phyloP scores from a whole-genome alignment of 176 grass and related monocot genomes.

The Zoysia japonica region DNA sequence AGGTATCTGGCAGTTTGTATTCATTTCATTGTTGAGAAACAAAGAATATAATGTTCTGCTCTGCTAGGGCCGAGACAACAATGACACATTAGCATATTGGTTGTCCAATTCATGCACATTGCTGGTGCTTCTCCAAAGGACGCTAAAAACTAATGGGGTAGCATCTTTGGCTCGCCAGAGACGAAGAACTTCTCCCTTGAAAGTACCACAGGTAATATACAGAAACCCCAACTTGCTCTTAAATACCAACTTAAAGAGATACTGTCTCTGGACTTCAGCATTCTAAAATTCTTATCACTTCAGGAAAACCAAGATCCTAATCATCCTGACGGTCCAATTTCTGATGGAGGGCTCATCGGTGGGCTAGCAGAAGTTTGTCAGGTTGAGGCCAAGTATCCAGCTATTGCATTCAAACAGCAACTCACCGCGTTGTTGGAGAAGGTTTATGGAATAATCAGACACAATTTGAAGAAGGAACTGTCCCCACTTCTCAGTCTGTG shows the following conservation, averaged over 20 bases:
- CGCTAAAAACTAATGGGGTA: constrained; percentile 54
- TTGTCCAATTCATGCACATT: constrained; percentile 69
- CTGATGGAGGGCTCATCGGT: constrained; percentile 45
- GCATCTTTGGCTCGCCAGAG: constrained; percentile 53
- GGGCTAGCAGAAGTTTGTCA: constrained; percentile 48
- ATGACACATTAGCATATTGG: constrained; percentile 64
- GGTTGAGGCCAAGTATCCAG: constrained; percentile 78
- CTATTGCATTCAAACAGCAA: constrained; percentile 71
- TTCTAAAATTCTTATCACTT: constrained; percentile 13
- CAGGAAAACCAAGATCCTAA: constrained; percentile 46
- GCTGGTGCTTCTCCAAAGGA: constrained; percentile 58
- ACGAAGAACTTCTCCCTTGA: constrained; percentile 47
- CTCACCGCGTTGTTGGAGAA: constrained; percentile 73
- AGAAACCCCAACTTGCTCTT: background rate
- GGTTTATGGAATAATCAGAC: constrained; percentile 68
- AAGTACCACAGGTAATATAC: constrained; percentile 39
- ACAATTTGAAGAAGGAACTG: constrained; percentile 73
- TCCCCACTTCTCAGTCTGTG: constrained; percentile 61
- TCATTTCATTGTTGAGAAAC: background rate
- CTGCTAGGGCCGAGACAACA: constrained; percentile 50
- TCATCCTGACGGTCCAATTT: constrained; percentile 34
- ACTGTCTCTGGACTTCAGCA: background rate
- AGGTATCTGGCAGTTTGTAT: constrained; percentile 40
- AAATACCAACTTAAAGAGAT: background rate
- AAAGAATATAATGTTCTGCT: background rate